Conservation (phyloP, 805 yeast genomes). For the Saccharomyces cerevisiae region DNA sequence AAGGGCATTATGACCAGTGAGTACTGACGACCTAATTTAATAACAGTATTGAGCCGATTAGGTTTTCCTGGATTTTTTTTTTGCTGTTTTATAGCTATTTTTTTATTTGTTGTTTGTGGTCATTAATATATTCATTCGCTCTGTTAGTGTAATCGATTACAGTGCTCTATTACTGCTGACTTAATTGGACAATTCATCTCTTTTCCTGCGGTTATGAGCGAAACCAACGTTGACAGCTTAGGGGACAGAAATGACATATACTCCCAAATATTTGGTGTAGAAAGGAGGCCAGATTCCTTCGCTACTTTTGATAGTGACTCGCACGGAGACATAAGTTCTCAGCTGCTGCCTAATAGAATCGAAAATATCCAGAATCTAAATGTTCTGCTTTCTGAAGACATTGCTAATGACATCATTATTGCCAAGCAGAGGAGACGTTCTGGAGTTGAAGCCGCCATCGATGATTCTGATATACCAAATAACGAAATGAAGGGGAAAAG, state of each 20-base stretch:
- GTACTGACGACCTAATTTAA: not conserved
- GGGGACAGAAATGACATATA: slow-evolving; percentile 15
- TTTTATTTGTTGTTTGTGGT: not conserved
- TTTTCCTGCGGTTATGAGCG: not conserved
- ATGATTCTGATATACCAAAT: not conserved
- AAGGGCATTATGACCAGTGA: not conserved
- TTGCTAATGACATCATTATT: slow-evolving; percentile 13
- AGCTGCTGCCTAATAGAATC: slow-evolving; percentile 14
- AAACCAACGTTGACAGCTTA: not conserved
- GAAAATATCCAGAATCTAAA: slow-evolving; percentile 18
- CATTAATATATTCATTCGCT: not conserved
- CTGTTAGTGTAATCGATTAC: not conserved
- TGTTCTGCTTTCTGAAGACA: slow-evolving; percentile 14
- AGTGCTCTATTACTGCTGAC: not conserved
- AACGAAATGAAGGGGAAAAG: slow-evolving; percentile 1
- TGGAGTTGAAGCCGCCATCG: not conserved
- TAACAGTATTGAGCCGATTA: not conserved
- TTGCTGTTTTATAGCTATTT: not conserved
- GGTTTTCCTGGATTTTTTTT: not conserved
- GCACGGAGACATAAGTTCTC: not conserved
- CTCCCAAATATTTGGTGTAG: slow-evolving; percentile 24
- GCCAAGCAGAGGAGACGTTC: not conserved
- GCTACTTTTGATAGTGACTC: not conserved
- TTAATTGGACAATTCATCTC: not conserved
- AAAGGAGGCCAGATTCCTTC: slow-evolving; percentile 18